Evolutionary conservation across 2,329 filamentous ascomycete species (phyloP).

Genomic region (Fusarium cyanostomum): DNA sequence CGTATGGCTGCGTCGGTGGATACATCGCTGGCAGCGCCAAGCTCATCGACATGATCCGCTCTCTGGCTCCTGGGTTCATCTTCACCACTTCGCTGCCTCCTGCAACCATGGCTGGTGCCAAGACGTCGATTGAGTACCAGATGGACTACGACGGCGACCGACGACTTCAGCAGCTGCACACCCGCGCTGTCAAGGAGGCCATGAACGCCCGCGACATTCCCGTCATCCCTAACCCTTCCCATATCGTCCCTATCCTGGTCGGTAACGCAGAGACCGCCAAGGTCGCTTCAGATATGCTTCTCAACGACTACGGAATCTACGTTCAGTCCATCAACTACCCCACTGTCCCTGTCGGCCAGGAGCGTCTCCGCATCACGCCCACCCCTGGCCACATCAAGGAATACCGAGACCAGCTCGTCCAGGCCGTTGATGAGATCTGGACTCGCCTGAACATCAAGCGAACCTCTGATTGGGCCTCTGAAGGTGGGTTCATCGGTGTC

Average conservation of each 20-base stretch:
- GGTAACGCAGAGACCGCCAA: slow-evolving; percentile 94
- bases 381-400: slow-evolving; percentile 90
- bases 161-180: slow-evolving; percentile 93
- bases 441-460: slow-evolving; percentile 88
- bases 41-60: slow-evolving; percentile 92
- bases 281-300: slow-evolving; percentile 88
- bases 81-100: slow-evolving; percentile 98
- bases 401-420: slow-evolving; percentile 85
- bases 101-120: slow-evolving; percentile 94
- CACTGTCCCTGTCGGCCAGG: slow-evolving; percentile 97
- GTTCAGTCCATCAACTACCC: slow-evolving; percentile 99
- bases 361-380: slow-evolving; percentile 93
- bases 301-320: slow-evolving; percentile 92
- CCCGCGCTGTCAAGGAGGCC: slow-evolving; percentile 89
- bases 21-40: slow-evolving; percentile 93
- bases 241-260: slow-evolving; percentile 94
- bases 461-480: slow-evolving; percentile 88
- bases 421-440: slow-evolving; percentile 90
- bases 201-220: slow-evolving; percentile 85
- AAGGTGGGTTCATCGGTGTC: slow-evolving; percentile 95
- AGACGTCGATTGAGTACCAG: slow-evolving; percentile 93
- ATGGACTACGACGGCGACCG: slow-evolving; percentile 86
- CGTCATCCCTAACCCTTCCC: slow-evolving; percentile 96
- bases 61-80: slow-evolving; percentile 95
- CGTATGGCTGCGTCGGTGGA: slow-evolving; percentile 95